Evolutionary conservation across 2,329 filamentous ascomycete genomes (phyloP), one percentile per base, ranked within the genome.

Genomic region (Tolypocladium album): DNA sequence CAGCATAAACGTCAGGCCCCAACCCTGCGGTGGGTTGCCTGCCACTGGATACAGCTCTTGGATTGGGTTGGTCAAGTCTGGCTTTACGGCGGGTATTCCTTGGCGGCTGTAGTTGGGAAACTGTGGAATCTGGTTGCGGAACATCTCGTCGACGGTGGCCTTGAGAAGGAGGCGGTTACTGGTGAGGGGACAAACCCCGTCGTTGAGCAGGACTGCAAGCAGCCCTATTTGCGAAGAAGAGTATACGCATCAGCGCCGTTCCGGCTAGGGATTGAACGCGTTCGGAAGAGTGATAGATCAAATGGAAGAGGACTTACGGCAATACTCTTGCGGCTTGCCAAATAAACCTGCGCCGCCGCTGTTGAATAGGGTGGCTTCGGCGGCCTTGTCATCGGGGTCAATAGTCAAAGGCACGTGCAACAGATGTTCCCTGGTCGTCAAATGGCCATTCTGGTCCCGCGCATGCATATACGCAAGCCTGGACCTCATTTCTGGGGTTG

Each of bases 301-400:
- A 22, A 15, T 22, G 12, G 13, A 4, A 27, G 22, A n/a, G 22
- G 43, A 47, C 78, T 67, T 71, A 82, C 84, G 79, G 60, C 76
- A 76, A 65, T 87, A 89, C 55, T 89, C 85, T 11, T 77, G 75
- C 0, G 85, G 84, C 61, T 76, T 78, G 0, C 82, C 80, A 66
- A 82, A 89, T 56, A 82, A 74, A 3, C 86, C 86, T 3, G 78
- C 85, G 5, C 86, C 87, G 6, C 83, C 87, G 52, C 79, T 81
- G 67, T 87, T 79, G 68, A 87, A 81, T 13, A 81, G 60, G 0
- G 62, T 56, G 4, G 72, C 71, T 56, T 74, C 55, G 83, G 76
- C 8, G 77, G 71, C 13, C 76, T 68, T 6, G 52, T 31, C 22
- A 31, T 67, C 55, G 71, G 75, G n/a, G 76, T 20, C 15, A 20